Conservation (phyloP, 1,139 yeast genomes). For the Lodderomyces jiufengensis region DNA sequence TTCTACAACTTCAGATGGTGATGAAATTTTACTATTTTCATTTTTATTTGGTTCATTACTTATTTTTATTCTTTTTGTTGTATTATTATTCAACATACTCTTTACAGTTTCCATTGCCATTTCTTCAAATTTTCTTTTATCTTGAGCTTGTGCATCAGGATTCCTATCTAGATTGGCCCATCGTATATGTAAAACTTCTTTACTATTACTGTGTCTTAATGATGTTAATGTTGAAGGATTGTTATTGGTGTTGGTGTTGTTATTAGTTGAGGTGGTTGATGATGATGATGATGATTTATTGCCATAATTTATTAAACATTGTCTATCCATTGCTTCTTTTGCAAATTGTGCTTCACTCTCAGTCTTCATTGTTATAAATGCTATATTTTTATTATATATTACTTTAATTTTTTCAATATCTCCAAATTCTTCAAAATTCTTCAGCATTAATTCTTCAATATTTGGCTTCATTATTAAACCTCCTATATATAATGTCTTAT, state of each 20-base stretch:
- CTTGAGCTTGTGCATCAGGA: slow-evolving; percentile 58
- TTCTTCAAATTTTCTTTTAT: slow-evolving; percentile 38
- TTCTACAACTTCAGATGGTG: slow-evolving; percentile 7
- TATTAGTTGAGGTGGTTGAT: too few species aligned
- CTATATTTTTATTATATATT: slow-evolving; percentile 62
- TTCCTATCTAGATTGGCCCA: slow-evolving; percentile 94
- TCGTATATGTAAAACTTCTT: slow-evolving; percentile 65
- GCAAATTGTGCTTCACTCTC: slow-evolving; percentile 89
- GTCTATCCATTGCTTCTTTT: slow-evolving; percentile 87
- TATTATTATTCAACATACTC: slow-evolving; percentile 20
- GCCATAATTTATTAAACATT: slow-evolving; percentile 41
- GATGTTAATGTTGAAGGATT: too few species aligned
- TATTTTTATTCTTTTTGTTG: slow-evolving; percentile 8
- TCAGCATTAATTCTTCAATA: slow-evolving; percentile 30
- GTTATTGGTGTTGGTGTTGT: too few species aligned
- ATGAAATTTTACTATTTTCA: not conserved
- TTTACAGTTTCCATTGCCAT: slow-evolving; percentile 33
- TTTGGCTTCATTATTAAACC: slow-evolving; percentile 42
- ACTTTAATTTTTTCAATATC: slow-evolving; percentile 67
- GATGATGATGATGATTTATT: too few species aligned
- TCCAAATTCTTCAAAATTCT: slow-evolving; percentile 74
- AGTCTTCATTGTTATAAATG: slow-evolving; percentile 66
- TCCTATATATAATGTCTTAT: slow-evolving; percentile 77
- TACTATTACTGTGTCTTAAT: slow-evolving; percentile 16
- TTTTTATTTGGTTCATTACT: slow-evolving; percentile 1